Evolutionary conservation across 164 flowering plant species (phyloP).

Genomic region (Magnolia changhungtana): DNA sequence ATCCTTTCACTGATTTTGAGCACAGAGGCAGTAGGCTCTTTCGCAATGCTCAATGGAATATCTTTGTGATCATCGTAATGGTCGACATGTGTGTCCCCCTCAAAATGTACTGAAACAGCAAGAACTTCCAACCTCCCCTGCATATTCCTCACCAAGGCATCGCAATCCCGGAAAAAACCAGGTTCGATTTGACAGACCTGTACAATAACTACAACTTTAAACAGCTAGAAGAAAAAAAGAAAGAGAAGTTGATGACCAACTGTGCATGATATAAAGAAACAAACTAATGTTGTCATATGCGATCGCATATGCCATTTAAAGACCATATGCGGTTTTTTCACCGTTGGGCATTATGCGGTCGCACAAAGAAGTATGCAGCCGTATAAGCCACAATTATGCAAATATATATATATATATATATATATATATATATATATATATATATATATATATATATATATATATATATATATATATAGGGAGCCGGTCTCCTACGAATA

Average conservation of each 20-base stretch:
- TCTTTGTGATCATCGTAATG: constrained; percentile 62
- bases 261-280: no score
- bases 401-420: no score
- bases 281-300: no score
- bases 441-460: no score
- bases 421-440: no score
- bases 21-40: constrained; percentile 33
- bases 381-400: no score
- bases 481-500: no score
- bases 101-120: constrained; percentile 72
- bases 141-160: constrained; percentile 56
- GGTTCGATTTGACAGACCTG: constrained; percentile 95
- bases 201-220: not conserved
- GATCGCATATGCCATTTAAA: no score
- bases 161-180: constrained; percentile 68
- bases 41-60: constrained; percentile 23
- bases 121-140: constrained; percentile 85
- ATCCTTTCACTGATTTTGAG: constrained; percentile 43
- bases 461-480: no score
- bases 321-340: no score
- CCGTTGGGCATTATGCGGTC: no score
- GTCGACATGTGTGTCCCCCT: constrained; percentile 66
- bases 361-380: no score
- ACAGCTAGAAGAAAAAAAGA: not conserved
- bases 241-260: not conserved